phyloP scores from a whole-genome alignment of 2,329 filamentous ascomycete genomes.

The Metarhizium rileyi region DNA sequence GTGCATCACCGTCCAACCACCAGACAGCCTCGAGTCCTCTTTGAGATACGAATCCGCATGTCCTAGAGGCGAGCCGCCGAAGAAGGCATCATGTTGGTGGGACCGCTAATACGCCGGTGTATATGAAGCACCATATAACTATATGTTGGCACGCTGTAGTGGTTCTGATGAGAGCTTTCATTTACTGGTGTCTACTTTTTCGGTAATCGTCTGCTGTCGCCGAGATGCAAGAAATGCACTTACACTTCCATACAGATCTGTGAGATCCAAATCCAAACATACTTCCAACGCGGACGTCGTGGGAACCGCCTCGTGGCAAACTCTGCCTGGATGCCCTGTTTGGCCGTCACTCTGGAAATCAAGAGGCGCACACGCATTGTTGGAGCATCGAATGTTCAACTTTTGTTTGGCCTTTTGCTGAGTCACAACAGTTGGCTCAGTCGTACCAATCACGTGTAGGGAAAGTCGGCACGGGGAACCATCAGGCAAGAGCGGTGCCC shows the following conservation, averaged over 20 bases:
- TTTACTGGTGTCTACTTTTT: too few species aligned
- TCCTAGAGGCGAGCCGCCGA: not conserved
- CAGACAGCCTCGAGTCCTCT: not conserved
- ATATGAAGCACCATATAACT: not conserved
- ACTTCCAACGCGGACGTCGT: too few species aligned
- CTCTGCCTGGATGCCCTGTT: too few species aligned
- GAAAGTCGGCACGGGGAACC: not conserved
- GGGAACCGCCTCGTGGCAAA: too few species aligned
- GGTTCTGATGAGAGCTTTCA: too few species aligned
- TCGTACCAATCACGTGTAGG: constrained; percentile 3
- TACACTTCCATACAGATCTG: too few species aligned
- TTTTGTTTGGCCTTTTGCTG: not conserved
- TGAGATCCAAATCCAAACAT: too few species aligned
- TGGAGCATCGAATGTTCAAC: too few species aligned
- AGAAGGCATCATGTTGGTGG: not conserved
- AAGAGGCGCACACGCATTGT: not conserved
- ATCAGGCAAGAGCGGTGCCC: not conserved
- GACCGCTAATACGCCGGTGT: not conserved
- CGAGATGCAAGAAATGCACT: not conserved
- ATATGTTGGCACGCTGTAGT: not conserved
- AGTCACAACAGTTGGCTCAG: not conserved
- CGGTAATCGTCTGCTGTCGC: not conserved
- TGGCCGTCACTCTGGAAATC: too few species aligned
- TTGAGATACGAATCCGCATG: not conserved
- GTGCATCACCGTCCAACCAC: constrained; percentile 3